Evolutionary conservation across 805 yeast genomes (phyloP).

Genomic region (Teunomyces gatunensis): DNA sequence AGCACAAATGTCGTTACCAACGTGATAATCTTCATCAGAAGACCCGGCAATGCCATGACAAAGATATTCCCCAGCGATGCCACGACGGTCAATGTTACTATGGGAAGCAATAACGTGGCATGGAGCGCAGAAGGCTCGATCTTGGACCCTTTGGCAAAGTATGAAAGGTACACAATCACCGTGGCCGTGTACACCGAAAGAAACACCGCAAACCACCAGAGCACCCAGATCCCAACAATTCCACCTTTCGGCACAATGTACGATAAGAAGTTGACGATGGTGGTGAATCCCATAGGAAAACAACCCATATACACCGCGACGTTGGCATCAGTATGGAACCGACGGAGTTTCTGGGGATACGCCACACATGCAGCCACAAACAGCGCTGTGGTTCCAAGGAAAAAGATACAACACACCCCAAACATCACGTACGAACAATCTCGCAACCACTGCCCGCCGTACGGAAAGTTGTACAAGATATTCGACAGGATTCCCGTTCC

Average conservation of each 20-base stretch:
- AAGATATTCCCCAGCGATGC: slow-evolving; percentile 68
- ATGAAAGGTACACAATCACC: slow-evolving; percentile 52
- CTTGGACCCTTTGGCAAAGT: slow-evolving; percentile 33
- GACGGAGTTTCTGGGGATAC: slow-evolving; percentile 21
- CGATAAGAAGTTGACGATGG: slow-evolving; percentile 59
- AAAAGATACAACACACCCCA: slow-evolving; percentile 52
- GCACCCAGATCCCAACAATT: slow-evolving; percentile 50
- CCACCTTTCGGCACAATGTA: slow-evolving; percentile 39
- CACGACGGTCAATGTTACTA: slow-evolving; percentile 78
- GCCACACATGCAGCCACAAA: slow-evolving; percentile 39
- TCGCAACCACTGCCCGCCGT: slow-evolving; percentile 55
- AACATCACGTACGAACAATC: slow-evolving; percentile 61
- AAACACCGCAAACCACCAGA: slow-evolving; percentile 73
- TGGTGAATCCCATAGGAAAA: slow-evolving; percentile 73
- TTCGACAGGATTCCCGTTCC: slow-evolving; percentile 75
- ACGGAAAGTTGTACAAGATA: slow-evolving; percentile 65
- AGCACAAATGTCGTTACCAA: slow-evolving; percentile 53
- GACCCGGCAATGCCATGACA: slow-evolving; percentile 39
- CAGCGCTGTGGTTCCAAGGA: slow-evolving; percentile 41
- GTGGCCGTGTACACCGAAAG: slow-evolving; percentile 59
- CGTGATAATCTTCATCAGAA: slow-evolving; percentile 49
- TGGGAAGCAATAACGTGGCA: slow-evolving; percentile 64
- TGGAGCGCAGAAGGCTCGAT: slow-evolving; percentile 37
- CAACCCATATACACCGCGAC: slow-evolving; percentile 72
- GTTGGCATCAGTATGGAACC: slow-evolving; percentile 31